These are phyloP conservation scores for Elaeis guineensis DNA, from an alignment of 176 grass and related monocot species.

Conservation along the genomic window DNA sequence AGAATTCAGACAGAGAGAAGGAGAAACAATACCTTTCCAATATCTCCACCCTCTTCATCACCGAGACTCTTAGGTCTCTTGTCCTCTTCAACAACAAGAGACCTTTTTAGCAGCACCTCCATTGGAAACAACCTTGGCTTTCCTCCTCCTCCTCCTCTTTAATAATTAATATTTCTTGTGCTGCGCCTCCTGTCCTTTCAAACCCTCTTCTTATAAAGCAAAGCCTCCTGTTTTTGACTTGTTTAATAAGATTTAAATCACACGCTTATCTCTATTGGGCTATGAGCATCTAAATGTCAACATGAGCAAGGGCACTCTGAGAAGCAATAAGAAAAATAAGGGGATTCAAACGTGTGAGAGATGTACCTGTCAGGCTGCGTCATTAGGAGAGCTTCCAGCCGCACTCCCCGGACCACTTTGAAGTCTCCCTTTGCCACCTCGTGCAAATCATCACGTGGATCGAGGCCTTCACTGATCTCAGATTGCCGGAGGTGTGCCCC, in stretches of 20 bases:
- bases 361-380: slow-evolving; percentile 30
- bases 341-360: slow-evolving; percentile 61
- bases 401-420: too few relatives aligned
- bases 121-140: neutral
- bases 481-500: too few relatives aligned
- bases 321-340: slow-evolving; percentile 5
- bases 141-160: slow-evolving; percentile 14
- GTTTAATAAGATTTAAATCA: slow-evolving; percentile 37
- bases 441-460: too few relatives aligned
- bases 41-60: too few relatives aligned
- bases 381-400: slow-evolving; percentile 14
- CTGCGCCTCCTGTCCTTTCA: slow-evolving; percentile 17
- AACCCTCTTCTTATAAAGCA: slow-evolving; percentile 16
- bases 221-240: slow-evolving; percentile 37
- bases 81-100: slow-evolving; percentile 13
- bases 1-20: too few relatives aligned
- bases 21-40: too few relatives aligned
- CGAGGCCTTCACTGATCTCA: too few relatives aligned
- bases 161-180: slow-evolving; percentile 12
- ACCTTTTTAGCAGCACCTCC: slow-evolving; percentile 17
- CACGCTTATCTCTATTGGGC: slow-evolving; percentile 47
- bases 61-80: slow-evolving; percentile 1
- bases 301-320: slow-evolving; percentile 6
- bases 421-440: slow-evolving; percentile 11
- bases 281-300: slow-evolving; percentile 18